Percentiles rank a stretch among this genome's conserved stretches.
Evolutionary conservation across 139 green algal genomes (phyloP).

Genomic region (Tetradesmus lagerheimii): DNA sequence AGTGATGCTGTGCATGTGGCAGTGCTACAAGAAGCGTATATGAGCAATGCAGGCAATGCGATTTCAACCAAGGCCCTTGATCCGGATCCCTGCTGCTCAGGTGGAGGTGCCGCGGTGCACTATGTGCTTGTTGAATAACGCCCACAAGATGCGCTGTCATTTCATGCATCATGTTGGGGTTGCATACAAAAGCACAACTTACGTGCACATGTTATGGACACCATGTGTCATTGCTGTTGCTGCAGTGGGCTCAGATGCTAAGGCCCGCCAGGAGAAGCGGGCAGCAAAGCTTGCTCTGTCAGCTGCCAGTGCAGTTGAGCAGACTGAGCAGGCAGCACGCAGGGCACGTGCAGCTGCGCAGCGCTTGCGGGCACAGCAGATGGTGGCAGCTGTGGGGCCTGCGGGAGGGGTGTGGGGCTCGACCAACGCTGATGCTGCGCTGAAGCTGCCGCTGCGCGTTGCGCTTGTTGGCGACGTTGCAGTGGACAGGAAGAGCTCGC

Average conservation of each 20-base stretch:
- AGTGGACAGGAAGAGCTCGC: background rate
- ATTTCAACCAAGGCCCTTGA: too few relatives aligned
- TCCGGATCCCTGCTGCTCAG: too few relatives aligned
- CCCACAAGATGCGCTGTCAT: too few relatives aligned
- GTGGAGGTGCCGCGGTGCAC: too few relatives aligned
- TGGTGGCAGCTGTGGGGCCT: background rate
- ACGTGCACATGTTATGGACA: too few relatives aligned
- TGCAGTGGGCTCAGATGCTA: background rate
- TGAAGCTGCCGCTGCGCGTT: constrained; percentile 1
- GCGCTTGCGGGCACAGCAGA: background rate
- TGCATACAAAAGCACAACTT: too few relatives aligned
- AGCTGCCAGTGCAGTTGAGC: background rate
- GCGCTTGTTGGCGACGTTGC: background rate
- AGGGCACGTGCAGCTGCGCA: background rate
- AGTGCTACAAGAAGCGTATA: too few relatives aligned
- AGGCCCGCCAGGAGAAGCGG: background rate
- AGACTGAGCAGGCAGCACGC: background rate
- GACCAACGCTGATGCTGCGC: background rate
- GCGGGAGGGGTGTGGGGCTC: constrained; percentile 1
- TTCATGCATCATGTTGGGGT: too few relatives aligned
- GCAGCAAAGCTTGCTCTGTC: background rate
- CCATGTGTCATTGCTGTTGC: background rate
- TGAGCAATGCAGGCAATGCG: too few relatives aligned
- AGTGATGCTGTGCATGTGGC: too few relatives aligned
- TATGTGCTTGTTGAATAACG: too few relatives aligned